These are phyloP conservation scores for Ilyonectria sp. DNA, from an alignment of 2,329 filamentous ascomycete species.

Conservation along the genomic window DNA sequence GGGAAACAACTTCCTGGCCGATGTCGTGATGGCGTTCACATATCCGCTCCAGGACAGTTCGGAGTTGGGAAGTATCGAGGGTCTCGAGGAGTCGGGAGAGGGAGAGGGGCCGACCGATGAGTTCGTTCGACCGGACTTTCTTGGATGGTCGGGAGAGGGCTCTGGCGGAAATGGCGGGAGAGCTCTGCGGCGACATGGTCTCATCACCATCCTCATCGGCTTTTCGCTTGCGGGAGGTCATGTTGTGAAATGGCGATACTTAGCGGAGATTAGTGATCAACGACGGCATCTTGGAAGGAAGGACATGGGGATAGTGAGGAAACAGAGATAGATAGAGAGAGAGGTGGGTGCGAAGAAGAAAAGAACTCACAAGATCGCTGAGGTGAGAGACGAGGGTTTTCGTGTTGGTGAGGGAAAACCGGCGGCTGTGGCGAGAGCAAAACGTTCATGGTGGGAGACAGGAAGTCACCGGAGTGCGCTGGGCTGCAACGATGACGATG, in stretches of 20 bases:
- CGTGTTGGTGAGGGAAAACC: slow-evolving; percentile 72
- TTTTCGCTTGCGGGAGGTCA: slow-evolving; percentile 84
- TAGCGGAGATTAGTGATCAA: slow-evolving; percentile 45
- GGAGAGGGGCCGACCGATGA: slow-evolving; percentile 70
- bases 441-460: slow-evolving; percentile 69
- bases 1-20: slow-evolving; percentile 84
- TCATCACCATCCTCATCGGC: slow-evolving; percentile 86
- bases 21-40: slow-evolving; percentile 92
- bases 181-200: slow-evolving; percentile 88
- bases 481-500: slow-evolving; percentile 22
- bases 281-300: slow-evolving; percentile 15
- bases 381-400: slow-evolving; percentile 68
- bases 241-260: slow-evolving; percentile 66
- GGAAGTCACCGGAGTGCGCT: slow-evolving; percentile 18
- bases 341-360: background rate
- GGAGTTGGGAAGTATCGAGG: slow-evolving; percentile 86
- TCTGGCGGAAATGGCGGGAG: slow-evolving; percentile 81
- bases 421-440: slow-evolving; percentile 73
- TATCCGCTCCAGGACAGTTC: slow-evolving; percentile 89
- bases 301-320: background rate
- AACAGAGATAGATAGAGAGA: background rate
- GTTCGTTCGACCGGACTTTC: slow-evolving; percentile 75
- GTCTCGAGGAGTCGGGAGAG: slow-evolving; percentile 90
- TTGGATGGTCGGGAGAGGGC: slow-evolving; percentile 78
- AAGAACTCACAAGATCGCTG: slow-evolving; percentile 68